Percentiles rank a stretch among this genome's conserved stretches.
Evolutionary conservation across 2,329 filamentous ascomycete species (phyloP).

Genomic region (Diaporthe vexans): DNA sequence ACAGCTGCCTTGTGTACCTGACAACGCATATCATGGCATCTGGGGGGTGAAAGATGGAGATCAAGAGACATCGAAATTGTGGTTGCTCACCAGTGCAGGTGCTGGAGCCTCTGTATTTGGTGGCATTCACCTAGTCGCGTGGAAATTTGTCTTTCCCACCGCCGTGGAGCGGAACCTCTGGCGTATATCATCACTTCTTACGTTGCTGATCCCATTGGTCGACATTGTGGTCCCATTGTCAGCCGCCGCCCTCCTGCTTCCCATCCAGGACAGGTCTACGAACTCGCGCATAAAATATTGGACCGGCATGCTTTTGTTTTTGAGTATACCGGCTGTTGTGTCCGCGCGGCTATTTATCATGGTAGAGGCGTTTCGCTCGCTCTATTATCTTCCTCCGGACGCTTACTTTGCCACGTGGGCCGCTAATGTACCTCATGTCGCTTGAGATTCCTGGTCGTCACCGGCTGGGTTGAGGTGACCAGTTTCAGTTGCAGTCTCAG

Average conservation of each 20-base stretch:
- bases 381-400: neutral
- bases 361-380: neutral
- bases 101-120: neutral
- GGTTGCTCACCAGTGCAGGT: neutral
- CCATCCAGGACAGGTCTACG: no score
- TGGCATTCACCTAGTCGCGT: neutral
- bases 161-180: neutral
- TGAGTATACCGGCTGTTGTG: neutral
- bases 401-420: neutral
- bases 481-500: no score
- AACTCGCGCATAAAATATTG: no score
- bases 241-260: neutral
- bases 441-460: neutral
- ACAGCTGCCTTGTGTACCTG: neutral
- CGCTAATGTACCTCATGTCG: neutral
- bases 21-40: neutral
- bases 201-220: neutral
- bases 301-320: no score
- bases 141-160: neutral
- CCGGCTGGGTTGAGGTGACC: no score
- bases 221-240: accelerated
- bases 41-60: no score
- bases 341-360: neutral
- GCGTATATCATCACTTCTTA: neutral
- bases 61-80: no score